Percentiles rank a stretch among this genome's conserved stretches.
These are phyloP conservation scores for Starmerella floris DNA, from an alignment of 805 yeast genomes.

Conservation along the genomic window DNA sequence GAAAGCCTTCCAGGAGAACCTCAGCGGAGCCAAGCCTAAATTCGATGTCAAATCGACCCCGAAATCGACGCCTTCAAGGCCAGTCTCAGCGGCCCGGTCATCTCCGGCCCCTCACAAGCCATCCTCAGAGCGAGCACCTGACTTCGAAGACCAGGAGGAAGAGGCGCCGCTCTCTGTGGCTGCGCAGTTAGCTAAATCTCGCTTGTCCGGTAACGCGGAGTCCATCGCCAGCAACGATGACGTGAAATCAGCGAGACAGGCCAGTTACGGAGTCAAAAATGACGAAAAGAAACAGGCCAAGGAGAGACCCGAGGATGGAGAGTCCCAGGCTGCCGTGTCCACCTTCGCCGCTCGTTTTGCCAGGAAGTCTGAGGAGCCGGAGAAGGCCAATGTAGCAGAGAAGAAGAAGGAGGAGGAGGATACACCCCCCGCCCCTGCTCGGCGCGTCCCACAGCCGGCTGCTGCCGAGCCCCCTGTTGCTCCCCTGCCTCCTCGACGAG, in stretches of 20 bases:
- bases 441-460: neutral
- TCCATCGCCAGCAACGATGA: constrained; percentile 14
- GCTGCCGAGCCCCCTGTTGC: constrained; percentile 8
- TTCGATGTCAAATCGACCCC: constrained; percentile 6
- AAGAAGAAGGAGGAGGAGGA: constrained; percentile 1
- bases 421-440: constrained; percentile 3
- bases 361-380: constrained; percentile 4
- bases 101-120: neutral
- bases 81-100: neutral
- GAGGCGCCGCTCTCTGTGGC: constrained; percentile 16
- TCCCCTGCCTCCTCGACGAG: constrained; percentile 7
- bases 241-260: neutral
- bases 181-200: constrained; percentile 16
- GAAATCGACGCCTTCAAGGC: neutral
- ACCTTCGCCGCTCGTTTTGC: constrained; percentile 18
- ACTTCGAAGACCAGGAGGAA: constrained; percentile 2
- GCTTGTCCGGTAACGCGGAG: constrained; percentile 2
- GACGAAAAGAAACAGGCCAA: neutral
- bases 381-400: constrained; percentile 7
- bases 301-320: neutral
- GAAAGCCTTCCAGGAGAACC: constrained; percentile 22
- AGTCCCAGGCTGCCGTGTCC: constrained; percentile 8
- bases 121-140: neutral
- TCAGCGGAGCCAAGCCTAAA: constrained; percentile 21
- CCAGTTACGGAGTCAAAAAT: neutral